These are phyloP conservation scores for Fusarium lyarnte DNA, from an alignment of 2,329 filamentous ascomycete genomes.

Conservation along the genomic window DNA sequence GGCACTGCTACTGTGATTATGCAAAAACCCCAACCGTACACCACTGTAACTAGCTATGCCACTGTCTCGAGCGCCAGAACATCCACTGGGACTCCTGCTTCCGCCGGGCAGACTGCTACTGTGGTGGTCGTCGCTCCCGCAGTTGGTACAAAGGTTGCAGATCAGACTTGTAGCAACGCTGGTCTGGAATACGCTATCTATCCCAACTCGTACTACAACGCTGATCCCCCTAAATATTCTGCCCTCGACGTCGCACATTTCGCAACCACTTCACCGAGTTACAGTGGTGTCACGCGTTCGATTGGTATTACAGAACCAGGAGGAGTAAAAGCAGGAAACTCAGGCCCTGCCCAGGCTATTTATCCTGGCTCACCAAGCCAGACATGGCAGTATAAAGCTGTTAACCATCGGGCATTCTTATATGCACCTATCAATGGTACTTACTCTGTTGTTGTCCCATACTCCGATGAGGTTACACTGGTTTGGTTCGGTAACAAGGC, in stretches of 20 bases:
- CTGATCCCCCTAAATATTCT: neutral
- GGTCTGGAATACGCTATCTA: slow-evolving; percentile 2
- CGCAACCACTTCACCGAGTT: neutral
- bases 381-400: slow-evolving; percentile 1
- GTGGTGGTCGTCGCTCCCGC: neutral
- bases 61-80: neutral
- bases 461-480: neutral
- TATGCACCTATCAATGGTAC: neutral
- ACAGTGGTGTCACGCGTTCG: neutral
- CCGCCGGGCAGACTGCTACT: neutral
- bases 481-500: neutral
- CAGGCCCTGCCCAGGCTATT: neutral
- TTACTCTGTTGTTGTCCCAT: neutral
- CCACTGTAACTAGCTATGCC: neutral
- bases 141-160: neutral
- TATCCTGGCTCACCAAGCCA: neutral
- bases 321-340: neutral
- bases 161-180: neutral
- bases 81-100: neutral
- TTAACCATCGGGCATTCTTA: neutral
- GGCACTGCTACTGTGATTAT: neutral
- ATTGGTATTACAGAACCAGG: neutral
- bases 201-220: neutral
- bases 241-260: neutral
- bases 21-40: neutral